Conservation (phyloP, 768 basidiomycete species). For the Mycena metata region DNA sequence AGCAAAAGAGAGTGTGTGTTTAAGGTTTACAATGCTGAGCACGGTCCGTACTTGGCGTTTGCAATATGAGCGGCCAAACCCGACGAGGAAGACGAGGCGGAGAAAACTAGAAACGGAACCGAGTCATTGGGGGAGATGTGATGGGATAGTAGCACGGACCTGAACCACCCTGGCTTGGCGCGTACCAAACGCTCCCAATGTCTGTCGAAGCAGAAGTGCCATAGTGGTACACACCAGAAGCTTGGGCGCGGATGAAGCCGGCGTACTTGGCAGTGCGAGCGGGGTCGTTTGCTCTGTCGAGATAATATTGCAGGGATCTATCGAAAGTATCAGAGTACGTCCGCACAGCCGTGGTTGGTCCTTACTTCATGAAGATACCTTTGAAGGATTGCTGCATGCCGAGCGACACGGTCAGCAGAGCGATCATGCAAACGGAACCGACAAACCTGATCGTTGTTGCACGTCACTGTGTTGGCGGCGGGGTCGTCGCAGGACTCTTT, state of each 20-base stretch:
- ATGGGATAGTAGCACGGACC: slow-evolving; percentile 5
- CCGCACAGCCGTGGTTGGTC: neutral
- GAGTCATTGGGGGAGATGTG: neutral
- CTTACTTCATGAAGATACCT: slow-evolving; percentile 63
- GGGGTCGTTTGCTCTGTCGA: slow-evolving; percentile 60
- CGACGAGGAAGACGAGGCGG: slow-evolving; percentile 58
- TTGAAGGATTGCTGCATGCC: slow-evolving; percentile 58
- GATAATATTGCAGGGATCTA: slow-evolving; percentile 60
- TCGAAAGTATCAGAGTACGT: neutral
- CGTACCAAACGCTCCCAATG: slow-evolving; percentile 62
- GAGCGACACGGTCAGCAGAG: neutral
- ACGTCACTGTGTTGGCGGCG: slow-evolving; percentile 58
- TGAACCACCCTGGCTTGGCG: slow-evolving; percentile 45
- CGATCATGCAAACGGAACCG: neutral
- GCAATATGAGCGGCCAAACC: slow-evolving; percentile 58
- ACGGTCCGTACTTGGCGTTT: slow-evolving; percentile 59
- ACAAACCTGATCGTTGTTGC: slow-evolving; percentile 61
- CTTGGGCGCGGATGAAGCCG: slow-evolving; percentile 55
- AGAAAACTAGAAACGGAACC: slow-evolving; percentile 45
- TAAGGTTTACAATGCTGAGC: slow-evolving; percentile 26
- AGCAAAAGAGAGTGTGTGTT: too few species aligned
- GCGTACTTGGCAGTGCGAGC: slow-evolving; percentile 59
- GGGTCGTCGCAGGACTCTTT: slow-evolving; percentile 68
- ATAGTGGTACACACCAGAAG: slow-evolving; percentile 58
- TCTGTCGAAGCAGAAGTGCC: slow-evolving; percentile 56